Evolutionary conservation across 108 stramenopile genomes (phyloP).

Genomic region (Mediolabrus comicus): DNA sequence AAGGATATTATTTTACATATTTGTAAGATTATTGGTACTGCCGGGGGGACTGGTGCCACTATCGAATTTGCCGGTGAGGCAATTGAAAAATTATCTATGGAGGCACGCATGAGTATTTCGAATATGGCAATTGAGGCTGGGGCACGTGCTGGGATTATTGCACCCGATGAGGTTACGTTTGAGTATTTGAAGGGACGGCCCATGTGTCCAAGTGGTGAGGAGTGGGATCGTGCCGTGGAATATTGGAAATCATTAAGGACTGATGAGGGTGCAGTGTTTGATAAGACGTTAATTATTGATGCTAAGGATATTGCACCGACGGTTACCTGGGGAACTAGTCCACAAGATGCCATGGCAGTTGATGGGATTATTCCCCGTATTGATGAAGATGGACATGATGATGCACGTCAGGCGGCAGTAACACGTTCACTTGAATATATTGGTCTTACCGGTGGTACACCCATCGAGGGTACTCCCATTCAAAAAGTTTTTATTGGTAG

Average conservation of each 20-base stretch:
- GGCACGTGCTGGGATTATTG: conserved; percentile 92
- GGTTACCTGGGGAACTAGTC: conserved; percentile 94
- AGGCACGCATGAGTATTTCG: conserved; percentile 90
- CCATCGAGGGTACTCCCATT: conserved; percentile 79
- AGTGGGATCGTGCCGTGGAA: conserved; percentile 86
- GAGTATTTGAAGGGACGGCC: conserved; percentile 92
- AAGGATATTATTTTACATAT: conserved; percentile 94
- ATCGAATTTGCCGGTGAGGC: conserved; percentile 94
- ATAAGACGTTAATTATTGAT: conserved; percentile 81
- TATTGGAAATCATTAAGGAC: conserved; percentile 80
- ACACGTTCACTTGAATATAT: conserved; percentile 89
- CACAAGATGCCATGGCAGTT: conserved; percentile 89
- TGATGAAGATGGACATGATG: conserved; percentile 54
- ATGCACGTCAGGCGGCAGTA: conserved; percentile 79
- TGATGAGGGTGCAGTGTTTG: conserved; percentile 89
- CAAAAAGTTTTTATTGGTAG: conserved; percentile 93
- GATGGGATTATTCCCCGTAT: conserved; percentile 79
- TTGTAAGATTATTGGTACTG: conserved; percentile 91
- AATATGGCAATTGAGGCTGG: conserved; percentile 98
- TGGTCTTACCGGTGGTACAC: conserved; percentile 82
- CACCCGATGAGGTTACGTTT: conserved; percentile 89
- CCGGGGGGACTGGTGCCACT: conserved; percentile 94
- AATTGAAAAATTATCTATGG: conserved; percentile 80
- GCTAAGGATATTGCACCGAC: conserved; percentile 92
- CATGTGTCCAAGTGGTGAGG: conserved; percentile 87